Evolutionary conservation across 495 filamentous ascomycete species (phyloP).

Genomic region (Aspergillus indologenus): DNA sequence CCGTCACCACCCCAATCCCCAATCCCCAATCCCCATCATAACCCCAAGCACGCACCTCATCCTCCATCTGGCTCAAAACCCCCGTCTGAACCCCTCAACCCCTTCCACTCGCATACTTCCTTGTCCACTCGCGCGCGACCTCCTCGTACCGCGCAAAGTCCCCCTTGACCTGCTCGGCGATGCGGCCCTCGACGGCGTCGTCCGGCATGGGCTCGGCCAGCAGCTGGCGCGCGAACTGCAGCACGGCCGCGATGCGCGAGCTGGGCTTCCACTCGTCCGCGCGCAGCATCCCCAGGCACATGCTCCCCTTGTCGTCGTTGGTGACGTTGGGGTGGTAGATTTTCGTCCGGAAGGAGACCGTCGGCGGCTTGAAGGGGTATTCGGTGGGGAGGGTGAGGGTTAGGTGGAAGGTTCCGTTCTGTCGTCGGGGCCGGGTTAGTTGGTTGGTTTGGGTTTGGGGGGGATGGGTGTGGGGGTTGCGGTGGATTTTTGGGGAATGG

Average conservation of each 20-base stretch:
- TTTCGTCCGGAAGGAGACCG: conserved; percentile 83
- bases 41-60: too few species aligned
- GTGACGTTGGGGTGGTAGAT: conserved; percentile 98
- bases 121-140: conserved; percentile 77
- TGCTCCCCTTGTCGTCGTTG: conserved; percentile 86
- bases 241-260: conserved; percentile 70
- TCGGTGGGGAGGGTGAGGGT: conserved; percentile 72
- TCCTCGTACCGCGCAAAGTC: conserved; percentile 75
- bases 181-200: conserved; percentile 84
- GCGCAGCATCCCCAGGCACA: conserved; percentile 89
- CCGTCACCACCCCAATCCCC: too few species aligned
- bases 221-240: conserved; percentile 74
- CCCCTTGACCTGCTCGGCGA: conserved; percentile 80
- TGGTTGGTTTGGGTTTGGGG: neutral
- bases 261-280: conserved; percentile 93
- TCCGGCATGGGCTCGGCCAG: conserved; percentile 88
- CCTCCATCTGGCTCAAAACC: too few species aligned
- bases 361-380: conserved; percentile 94
- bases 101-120: conserved; percentile 60
- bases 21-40: too few species aligned
- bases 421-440: neutral
- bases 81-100: too few species aligned
- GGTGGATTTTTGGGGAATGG: too few species aligned
- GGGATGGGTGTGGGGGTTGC: neutral
- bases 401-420: conserved; percentile 79